Base-by-base conservation (phyloP, 192 early-diverging fungal genomes). In the Coemansia sp. region DNA sequence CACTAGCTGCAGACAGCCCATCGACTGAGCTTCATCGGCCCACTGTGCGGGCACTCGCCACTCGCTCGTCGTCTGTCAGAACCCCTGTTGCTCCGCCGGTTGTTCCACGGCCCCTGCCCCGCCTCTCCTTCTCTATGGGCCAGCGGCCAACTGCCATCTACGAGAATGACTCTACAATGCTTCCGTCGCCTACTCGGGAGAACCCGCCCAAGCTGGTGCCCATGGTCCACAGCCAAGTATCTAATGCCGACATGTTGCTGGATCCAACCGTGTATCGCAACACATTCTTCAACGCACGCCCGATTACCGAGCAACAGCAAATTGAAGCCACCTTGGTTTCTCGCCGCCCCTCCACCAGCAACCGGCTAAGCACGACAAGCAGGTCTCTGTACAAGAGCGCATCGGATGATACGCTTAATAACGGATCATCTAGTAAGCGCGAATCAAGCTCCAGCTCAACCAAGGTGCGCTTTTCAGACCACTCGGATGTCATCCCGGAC, bases 271-370 rank as follows among this genome's bases (percentile, higher is more conserved):
- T 77, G 10, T 77, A 71, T 62, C 69, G 66, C 65, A 77, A 77
- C 70, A 77, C 75, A 18, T 77, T 77, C 43, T 68, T 71, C 50
- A 71, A 71, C 26, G 75, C 75, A 2, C 75, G 75, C 1, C 62
- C 69, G 9, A 20, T 43, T 20, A 57, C 26, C 14, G 74, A 76
- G 18, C 74, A 70, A 18, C 58, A 60, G 26, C 40, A 61, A 36
- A 58, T 74, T 13, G 67, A 74, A 20, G 26, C 59, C 16, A 36
- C 38, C 9, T 26, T 70, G 35, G 35, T 64, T 9, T 8, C 60
- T 42, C 60, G 60, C 18, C 60, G 60, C 31, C 60, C 28, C 1
- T 43, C 42, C n/a, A 46, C 42, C 9, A 28, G 42, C 37, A n/a
- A 39, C 46, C 45, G 18, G 5, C 35, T 24, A 28, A 60, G 46